Evolutionary conservation across 1,284 basidiomycete species (phyloP), one percentile per base, ranked within the genome.

Genomic region (Vanrija humicola): DNA sequence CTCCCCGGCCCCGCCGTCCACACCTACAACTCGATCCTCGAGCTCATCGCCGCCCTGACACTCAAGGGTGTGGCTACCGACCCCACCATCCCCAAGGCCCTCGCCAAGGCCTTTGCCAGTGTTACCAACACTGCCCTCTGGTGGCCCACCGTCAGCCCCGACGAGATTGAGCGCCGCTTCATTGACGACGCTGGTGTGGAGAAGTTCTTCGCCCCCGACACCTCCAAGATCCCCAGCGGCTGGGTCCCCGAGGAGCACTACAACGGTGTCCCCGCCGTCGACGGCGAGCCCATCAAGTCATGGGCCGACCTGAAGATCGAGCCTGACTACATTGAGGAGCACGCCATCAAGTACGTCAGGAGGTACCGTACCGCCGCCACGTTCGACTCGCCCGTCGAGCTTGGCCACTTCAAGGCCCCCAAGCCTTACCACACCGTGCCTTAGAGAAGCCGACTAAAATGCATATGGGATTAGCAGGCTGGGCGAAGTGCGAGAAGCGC

Each of bases 141-240:
- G 94, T 98, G 94, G 94, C 94, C 93, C 16, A 84, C 89, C 55
- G 80, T 97, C 58, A 86, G 83, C 71, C 89, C 91, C 1, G 95
- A 98, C 76, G 94, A 98, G 78, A 86, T 98, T 26, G 82, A 84
- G 67, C 81, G 95, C 67, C 84, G 91, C 62, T 96, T 84, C 78
- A 85, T 98, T 63, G 83, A 94, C 77, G 95, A 98, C 76, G 64
- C 72, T 50, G 69, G 70, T 40, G 68, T 71, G 72, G 80, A 48
- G 82, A 86, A 43, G 82, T 86, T 75, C 86, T 85, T 85, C 80
- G 83, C 64, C 75, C 78, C 43, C 25, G 61, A 62, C 53, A 51
- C 42, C 16, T 54, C 55, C 19, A 61, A 59, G n/a, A 57, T 63
- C 45, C 64, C 68, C 21, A 65, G 63, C 23, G 77, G 77, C 38